A percentile compares a stretch with the other conserved stretches of the same genome.
These are phyloP conservation scores for Botrytis tulipae DNA, from an alignment of 2,329 filamentous ascomycete species.

Conservation along the genomic window DNA sequence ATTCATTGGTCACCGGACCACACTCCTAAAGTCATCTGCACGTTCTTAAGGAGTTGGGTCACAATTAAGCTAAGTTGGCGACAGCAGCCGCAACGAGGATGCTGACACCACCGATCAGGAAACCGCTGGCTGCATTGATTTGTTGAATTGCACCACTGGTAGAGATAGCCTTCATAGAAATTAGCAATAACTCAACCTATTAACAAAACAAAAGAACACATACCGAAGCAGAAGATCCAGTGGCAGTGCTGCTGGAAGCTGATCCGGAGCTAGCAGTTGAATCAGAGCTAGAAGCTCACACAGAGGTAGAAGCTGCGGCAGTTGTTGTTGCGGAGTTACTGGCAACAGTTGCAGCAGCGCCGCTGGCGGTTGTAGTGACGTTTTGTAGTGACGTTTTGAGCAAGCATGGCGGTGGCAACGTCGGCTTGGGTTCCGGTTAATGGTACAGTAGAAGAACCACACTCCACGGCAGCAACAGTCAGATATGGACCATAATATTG, in stretches of 20 bases:
- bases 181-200: not conserved
- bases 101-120: not conserved
- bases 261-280: not conserved
- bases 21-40: not conserved
- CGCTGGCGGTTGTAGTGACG: not conserved
- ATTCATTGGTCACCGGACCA: not conserved
- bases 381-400: not conserved
- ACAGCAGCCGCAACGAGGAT: not conserved
- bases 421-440: not conserved
- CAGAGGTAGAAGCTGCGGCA: not conserved
- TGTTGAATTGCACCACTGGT: not conserved
- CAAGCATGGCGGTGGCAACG: not conserved
- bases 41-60: rapidly evolving
- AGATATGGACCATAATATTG: not conserved
- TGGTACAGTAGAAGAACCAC: not conserved
- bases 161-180: not conserved
- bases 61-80: not conserved
- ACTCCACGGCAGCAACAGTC: not conserved
- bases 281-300: not conserved
- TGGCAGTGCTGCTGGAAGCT: not conserved
- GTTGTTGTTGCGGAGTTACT: not conserved
- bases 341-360: not conserved
- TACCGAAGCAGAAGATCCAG: not conserved
- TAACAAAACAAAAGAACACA: not conserved
- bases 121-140: not conserved